A percentile compares a stretch with the other conserved stretches of the same genome.
phyloP scores from a whole-genome alignment of 805 yeast species.

The Yamadazyma nakazawae region DNA sequence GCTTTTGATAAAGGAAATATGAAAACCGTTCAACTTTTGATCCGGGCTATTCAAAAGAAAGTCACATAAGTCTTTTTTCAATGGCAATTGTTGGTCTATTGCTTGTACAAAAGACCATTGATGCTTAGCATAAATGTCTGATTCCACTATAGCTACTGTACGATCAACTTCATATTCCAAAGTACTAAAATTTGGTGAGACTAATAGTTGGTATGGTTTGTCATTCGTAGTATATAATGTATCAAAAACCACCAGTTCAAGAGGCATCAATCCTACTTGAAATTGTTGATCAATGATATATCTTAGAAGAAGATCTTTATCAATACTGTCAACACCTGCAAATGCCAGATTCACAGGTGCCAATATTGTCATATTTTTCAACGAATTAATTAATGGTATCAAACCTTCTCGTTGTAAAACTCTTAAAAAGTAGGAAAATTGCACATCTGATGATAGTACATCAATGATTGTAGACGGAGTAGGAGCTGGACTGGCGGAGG shows the following conservation, averaged over 20 bases:
- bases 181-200: slow-evolving; percentile 25
- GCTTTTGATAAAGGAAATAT: slow-evolving; percentile 24
- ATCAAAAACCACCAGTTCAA: slow-evolving; percentile 22
- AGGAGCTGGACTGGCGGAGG: slow-evolving; percentile 13
- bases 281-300: slow-evolving; percentile 34
- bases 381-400: slow-evolving; percentile 56
- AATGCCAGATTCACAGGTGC: slow-evolving; percentile 85
- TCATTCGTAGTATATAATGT: slow-evolving; percentile 24
- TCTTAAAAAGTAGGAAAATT: slow-evolving; percentile 62
- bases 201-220: slow-evolving; percentile 19
- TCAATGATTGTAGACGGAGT: slow-evolving; percentile 57
- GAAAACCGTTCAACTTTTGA: slow-evolving; percentile 16
- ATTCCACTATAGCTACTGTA: slow-evolving; percentile 49
- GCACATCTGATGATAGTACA: slow-evolving; percentile 61
- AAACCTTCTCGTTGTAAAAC: slow-evolving; percentile 59
- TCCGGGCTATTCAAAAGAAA: slow-evolving; percentile 33
- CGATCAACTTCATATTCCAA: slow-evolving; percentile 40
- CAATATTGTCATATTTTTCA: slow-evolving; percentile 64
- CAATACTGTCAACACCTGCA: slow-evolving; percentile 15
- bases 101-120: slow-evolving; percentile 70
- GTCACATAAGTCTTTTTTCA: slow-evolving; percentile 33
- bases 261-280: slow-evolving; percentile 27
- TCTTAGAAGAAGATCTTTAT: slow-evolving; percentile 18
- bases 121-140: slow-evolving; percentile 55
- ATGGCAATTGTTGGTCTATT: slow-evolving; percentile 44